Conservation (phyloP, 2,329 filamentous ascomycete genomes). For the Paramyrothecium sp. region DNA sequence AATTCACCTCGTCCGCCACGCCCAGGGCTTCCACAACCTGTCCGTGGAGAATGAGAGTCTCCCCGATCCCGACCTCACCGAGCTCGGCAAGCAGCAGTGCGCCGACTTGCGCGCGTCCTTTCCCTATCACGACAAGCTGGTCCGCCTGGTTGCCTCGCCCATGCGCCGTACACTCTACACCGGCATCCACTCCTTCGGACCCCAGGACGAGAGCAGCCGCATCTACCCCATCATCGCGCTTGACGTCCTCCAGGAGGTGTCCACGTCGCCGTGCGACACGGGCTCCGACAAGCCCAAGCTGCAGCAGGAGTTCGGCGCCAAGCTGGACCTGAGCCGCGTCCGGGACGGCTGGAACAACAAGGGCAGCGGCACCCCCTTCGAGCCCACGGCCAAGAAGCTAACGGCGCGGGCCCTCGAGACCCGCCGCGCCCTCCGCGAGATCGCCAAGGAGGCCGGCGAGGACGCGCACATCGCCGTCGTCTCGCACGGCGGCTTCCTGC, state of each 20-base stretch:
- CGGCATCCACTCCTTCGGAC: conserved; percentile 65
- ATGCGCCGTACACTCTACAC: conserved; percentile 81
- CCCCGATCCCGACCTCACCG: conserved; percentile 76
- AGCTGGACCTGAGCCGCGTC: conserved; percentile 64
- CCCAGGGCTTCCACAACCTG: conserved; percentile 81
- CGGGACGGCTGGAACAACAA: conserved; percentile 73
- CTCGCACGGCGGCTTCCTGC: conserved; percentile 79
- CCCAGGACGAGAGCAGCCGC: conserved; percentile 29
- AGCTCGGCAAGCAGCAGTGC: conserved; percentile 76
- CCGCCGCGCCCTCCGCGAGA: conserved; percentile 55
- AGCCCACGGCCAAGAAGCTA: conserved; percentile 51
- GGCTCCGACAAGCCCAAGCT: conserved; percentile 60
- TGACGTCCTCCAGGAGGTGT: conserved; percentile 78
- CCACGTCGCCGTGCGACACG: conserved; percentile 71
- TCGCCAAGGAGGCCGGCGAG: conserved; percentile 38
- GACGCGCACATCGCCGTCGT: conserved; percentile 72
- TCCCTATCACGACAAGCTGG: conserved; percentile 62
- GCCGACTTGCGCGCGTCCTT: conserved; percentile 59
- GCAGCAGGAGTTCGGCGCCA: conserved; percentile 56
- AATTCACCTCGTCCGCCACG: conserved; percentile 71
- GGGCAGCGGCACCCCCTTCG: conserved; percentile 36
- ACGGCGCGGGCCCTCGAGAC: conserved; percentile 59
- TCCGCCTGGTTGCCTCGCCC: conserved; percentile 74
- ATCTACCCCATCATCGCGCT: conserved; percentile 59
- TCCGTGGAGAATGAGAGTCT: conserved; percentile 65